Conservation (phyloP, 148 eudicot species). For the Rhododendron ovatum region DNA sequence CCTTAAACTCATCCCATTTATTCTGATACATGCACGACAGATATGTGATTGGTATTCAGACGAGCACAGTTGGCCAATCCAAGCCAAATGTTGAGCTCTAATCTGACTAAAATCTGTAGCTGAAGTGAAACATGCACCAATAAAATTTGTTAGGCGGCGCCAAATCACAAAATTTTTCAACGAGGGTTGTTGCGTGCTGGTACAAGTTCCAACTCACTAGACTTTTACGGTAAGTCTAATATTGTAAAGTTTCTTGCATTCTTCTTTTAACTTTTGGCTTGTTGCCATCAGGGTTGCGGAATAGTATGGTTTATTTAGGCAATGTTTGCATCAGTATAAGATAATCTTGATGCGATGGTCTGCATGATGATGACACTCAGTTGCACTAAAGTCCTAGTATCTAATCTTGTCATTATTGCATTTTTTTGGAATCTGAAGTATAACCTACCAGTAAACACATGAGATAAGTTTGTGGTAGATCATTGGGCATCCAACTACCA, state of each 20-base stretch:
- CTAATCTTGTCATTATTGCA: background rate
- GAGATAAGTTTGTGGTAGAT: background rate
- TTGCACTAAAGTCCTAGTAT: background rate
- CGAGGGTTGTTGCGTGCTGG: background rate
- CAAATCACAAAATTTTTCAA: background rate
- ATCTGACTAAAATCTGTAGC: background rate
- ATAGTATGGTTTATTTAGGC: background rate
- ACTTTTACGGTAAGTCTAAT: background rate
- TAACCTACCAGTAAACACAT: conserved; percentile 2
- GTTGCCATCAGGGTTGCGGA: background rate
- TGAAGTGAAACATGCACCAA: background rate
- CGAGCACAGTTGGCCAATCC: background rate
- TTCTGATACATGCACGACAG: background rate
- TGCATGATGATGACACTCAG: background rate
- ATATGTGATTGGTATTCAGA: background rate
- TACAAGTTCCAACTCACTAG: background rate
- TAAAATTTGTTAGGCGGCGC: background rate
- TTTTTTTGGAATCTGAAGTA: background rate
- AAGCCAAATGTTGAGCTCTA: background rate
- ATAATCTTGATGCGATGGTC: background rate
- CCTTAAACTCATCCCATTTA: background rate
- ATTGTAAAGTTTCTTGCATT: background rate
- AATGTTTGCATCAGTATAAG: background rate
- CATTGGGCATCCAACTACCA: conserved; percentile 5
- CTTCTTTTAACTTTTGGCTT: background rate